Evolutionary conservation across 371 early-diverging fungal genomes (phyloP).

Genomic region (Rhizopus sp.): DNA sequence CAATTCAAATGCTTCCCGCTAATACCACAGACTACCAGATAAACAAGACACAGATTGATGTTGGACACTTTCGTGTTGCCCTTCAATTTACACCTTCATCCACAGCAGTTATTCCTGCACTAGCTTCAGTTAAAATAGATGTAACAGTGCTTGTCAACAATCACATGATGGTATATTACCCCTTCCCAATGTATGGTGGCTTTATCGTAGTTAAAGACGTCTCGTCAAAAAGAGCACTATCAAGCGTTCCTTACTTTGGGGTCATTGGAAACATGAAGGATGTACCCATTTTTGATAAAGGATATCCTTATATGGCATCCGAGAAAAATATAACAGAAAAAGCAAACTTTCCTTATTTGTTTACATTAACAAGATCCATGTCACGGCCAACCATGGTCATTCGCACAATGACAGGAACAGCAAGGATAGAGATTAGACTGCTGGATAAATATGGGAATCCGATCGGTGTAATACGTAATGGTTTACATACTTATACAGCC

Average conservation of each 20-base stretch:
- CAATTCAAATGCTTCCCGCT: conserved; percentile 20
- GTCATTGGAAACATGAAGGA: conserved; percentile 27
- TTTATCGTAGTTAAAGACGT: conserved; percentile 16
- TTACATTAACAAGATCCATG: conserved; percentile 4
- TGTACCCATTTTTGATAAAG: conserved; percentile 49
- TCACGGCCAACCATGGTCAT: conserved; percentile 29
- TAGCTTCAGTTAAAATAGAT: conserved; percentile 35
- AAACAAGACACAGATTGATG: background rate
- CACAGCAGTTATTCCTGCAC: conserved; percentile 34
- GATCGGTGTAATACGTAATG: too few relatives aligned
- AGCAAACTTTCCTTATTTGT: conserved; percentile 31
- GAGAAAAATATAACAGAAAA: conserved; percentile 29
- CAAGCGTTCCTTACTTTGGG: conserved; percentile 59
- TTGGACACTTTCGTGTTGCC: conserved; percentile 7
- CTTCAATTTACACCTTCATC: conserved; percentile 31
- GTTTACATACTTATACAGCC: too few relatives aligned
- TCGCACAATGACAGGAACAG: conserved; percentile 21
- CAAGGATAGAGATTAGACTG: conserved; percentile 15
- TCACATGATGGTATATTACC: background rate
- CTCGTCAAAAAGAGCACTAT: conserved; percentile 23
- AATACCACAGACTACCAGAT: too few relatives aligned
- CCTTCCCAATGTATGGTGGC: conserved; percentile 39
- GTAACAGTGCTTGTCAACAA: conserved; percentile 35
- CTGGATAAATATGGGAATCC: too few relatives aligned
- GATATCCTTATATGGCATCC: conserved; percentile 35